A percentile compares a stretch with the other conserved stretches of the same genome.
Evolutionary conservation across 163 green algal species (phyloP).

Genomic region (Trebouxia gelatinosa): DNA sequence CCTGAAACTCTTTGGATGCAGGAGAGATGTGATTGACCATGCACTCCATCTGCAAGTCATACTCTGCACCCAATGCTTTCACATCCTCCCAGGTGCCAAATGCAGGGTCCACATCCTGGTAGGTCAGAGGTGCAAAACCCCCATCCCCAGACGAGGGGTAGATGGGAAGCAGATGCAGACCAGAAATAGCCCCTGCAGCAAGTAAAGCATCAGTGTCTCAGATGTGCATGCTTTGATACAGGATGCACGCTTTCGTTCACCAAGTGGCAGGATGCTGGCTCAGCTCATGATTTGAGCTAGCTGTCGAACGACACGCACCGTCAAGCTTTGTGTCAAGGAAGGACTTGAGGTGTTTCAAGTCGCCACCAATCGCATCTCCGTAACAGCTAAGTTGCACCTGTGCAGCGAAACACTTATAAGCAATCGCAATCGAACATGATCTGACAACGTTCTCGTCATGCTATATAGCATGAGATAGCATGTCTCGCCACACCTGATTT

Average conservation of each 20-base stretch:
- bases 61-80: conserved; percentile 5
- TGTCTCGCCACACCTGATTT: conserved; percentile 12
- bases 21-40: conserved; percentile 62
- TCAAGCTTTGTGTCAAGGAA: conserved; percentile 41
- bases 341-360: conserved; percentile 36
- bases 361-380: conserved; percentile 44
- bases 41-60: conserved; percentile 51
- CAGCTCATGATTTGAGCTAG: background rate
- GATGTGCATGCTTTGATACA: background rate
- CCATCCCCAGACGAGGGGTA: conserved; percentile 56
- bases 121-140: conserved; percentile 52
- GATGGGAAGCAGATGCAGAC: conserved; percentile 54
- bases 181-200: conserved; percentile 43
- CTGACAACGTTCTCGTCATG: background rate
- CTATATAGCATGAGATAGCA: background rate
- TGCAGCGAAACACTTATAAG: background rate
- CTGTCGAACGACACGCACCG: background rate
- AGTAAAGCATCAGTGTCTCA: background rate
- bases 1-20: conserved; percentile 46
- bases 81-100: conserved; percentile 40
- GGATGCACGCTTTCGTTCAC: background rate
- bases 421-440: background rate
- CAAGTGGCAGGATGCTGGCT: background rate
- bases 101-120: conserved; percentile 46
- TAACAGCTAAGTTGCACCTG: conserved; percentile 54